Evolutionary conservation across 169 alveolate species (phyloP), one percentile per base, ranked within the genome.

Genomic region (Hepatocystis sp.): DNA sequence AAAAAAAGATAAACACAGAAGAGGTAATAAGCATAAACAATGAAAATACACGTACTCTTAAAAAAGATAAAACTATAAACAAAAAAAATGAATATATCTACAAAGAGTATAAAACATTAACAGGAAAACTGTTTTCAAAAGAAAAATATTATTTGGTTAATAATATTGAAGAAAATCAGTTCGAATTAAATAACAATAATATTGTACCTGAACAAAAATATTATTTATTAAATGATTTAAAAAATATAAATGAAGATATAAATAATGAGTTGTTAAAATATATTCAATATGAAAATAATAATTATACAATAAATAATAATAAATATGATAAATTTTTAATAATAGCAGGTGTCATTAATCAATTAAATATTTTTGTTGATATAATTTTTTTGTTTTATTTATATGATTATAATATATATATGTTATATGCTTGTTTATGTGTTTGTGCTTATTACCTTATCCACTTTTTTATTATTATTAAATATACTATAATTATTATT

Each of bases 201-300:
- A n/a, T n/a, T n/a, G n/a, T n/a, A n/a, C n/a, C n/a, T 0, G 88
- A 76, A 1, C 65, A 60, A 17, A 58, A 42, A 21, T 23, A 23
- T 21, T 76, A 76, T 25, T 21, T 17, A 11, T 17, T 76, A 5
- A 44, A 52, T 4, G 66, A 76, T 0, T 36, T 76, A 21, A 76
- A 52, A 28, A 25, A 76, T 30, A 64, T 71, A 15, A 76, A 76
- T 13, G 65, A 76, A 15, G 4, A 30, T 49, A 44, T 76, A 10
- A 76, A 76, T 46, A 42, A 2, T 11, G 88, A 76, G n/a, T 49
- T 76, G 25, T 42, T 76, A 49, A 76, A 52, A 13, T 76, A 76
- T 64, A 76, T 76, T 5, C 88, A 76, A 39, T 76, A 58, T 49
- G 88, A 76, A 19, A 76, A 76, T 40, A 76, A 76, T 13, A 76